Conservation (phyloP, 768 basidiomycete species). For the Podaxis sp. region DNA sequence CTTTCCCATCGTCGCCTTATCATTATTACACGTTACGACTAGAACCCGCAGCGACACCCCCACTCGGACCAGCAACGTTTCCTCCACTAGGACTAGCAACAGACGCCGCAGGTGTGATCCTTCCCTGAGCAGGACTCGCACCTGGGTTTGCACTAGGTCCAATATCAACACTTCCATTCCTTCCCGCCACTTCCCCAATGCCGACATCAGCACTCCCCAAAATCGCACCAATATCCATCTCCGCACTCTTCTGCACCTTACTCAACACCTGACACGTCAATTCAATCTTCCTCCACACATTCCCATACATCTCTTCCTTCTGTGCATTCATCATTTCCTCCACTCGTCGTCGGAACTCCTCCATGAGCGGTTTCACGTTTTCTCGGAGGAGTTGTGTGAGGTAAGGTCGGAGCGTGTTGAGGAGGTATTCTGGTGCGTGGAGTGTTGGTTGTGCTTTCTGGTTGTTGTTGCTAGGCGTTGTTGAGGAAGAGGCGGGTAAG, state of each 20-base stretch:
- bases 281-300: slow-evolving; percentile 21
- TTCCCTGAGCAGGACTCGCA: neutral
- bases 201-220: neutral
- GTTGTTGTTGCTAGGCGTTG: neutral
- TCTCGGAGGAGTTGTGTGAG: slow-evolving; percentile 18
- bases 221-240: neutral
- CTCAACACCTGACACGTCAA: slow-evolving; percentile 19
- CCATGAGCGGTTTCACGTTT: slow-evolving; percentile 18
- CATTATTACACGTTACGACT: neutral
- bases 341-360: slow-evolving; percentile 18
- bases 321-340: slow-evolving; percentile 21
- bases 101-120: neutral
- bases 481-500: neutral
- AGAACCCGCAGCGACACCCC: neutral
- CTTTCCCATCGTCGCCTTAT: neutral
- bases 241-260: slow-evolving; percentile 1
- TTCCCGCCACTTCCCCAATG: too few species aligned
- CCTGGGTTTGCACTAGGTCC: neutral
- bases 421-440: slow-evolving; percentile 16
- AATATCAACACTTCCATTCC: neutral
- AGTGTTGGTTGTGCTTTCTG: neutral
- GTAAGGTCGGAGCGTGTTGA: slow-evolving; percentile 20
- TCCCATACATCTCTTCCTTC: slow-evolving; percentile 20
- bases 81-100: neutral
- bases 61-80: neutral